Evolutionary conservation across 331 rosid genomes (phyloP).

Genomic region (Erythrophleum ivorense): DNA sequence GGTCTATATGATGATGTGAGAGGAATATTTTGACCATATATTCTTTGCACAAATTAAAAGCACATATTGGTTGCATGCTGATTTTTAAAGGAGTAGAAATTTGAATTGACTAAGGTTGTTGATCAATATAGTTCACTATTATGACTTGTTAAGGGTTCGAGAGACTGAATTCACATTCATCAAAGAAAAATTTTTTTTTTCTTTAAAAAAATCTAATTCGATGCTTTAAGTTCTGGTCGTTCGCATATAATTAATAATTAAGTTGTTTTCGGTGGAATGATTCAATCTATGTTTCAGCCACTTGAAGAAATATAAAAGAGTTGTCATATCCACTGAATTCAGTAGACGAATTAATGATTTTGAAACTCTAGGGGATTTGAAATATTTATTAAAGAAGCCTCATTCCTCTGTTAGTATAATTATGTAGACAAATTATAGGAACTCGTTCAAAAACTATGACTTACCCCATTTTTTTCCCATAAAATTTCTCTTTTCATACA

Average conservation of each 20-base stretch:
- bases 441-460: background rate
- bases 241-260: too few relatives aligned
- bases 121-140: background rate
- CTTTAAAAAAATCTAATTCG: background rate
- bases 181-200: too few relatives aligned
- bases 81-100: background rate
- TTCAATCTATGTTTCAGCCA: background rate
- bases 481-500: background rate
- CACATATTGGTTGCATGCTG: background rate
- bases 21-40: constrained; percentile 37
- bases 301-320: background rate
- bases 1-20: background rate
- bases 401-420: background rate
- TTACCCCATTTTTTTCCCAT: background rate
- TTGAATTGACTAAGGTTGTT: background rate
- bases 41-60: constrained; percentile 4
- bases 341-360: background rate
- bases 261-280: background rate
- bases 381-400: background rate
- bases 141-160: background rate
- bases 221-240: too few relatives aligned
- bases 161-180: background rate
- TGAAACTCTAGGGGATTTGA: background rate
- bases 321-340: background rate
- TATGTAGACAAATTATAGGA: background rate